Evolutionary conservation across 1,284 basidiomycete species (phyloP).

Genomic region (Kwoniella shivajii): DNA sequence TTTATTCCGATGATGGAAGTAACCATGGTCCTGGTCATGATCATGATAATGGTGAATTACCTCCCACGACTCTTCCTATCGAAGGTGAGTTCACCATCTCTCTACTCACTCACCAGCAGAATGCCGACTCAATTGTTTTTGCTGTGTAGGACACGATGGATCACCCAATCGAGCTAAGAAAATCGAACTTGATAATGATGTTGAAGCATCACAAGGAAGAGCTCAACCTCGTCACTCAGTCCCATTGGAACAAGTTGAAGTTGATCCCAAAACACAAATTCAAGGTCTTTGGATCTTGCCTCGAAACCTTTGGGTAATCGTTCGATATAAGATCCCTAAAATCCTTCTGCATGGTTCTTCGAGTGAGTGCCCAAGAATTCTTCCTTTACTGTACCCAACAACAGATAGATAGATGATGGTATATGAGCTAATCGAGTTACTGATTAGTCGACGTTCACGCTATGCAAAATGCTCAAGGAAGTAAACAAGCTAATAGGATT

Average conservation of each 20-base stretch:
- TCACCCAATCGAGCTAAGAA: constrained; percentile 1
- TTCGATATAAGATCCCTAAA: constrained; percentile 47
- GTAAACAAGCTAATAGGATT: constrained; percentile 45
- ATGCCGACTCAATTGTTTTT: too few relatives aligned
- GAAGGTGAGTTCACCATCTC: neutral
- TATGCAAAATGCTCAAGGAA: constrained; percentile 42
- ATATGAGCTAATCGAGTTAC: neutral
- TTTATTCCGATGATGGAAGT: neutral
- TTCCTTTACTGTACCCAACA: too few relatives aligned
- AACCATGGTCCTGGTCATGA: neutral
- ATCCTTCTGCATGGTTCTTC: constrained; percentile 40
- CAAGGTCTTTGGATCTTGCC: constrained; percentile 48
- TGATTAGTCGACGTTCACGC: constrained; percentile 51
- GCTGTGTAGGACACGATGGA: too few relatives aligned
- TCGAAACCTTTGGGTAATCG: constrained; percentile 54
- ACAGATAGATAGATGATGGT: too few relatives aligned
- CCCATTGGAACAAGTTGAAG: constrained; percentile 38
- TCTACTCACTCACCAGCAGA: too few relatives aligned
- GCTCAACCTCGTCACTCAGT: neutral
- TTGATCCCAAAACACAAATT: constrained; percentile 25
- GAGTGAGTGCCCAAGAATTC: neutral
- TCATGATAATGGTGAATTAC: constrained; percentile 28
- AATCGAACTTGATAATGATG: constrained; percentile 8
- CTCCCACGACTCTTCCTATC: constrained; percentile 3
- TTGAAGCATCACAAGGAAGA: neutral